Evolutionary conservation across 306 rosid genomes (phyloP).

Genomic region (apple (Malus domestica)): ASM211411v1 NC_041793.1:3120501-3121000

Average conservation of each 20-base stretch:
- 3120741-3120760: conserved; percentile 88
- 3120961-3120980: conserved; percentile 36
- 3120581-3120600: conserved; percentile 82
- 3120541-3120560: not conserved
- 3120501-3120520: not conserved
- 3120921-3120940: conserved; percentile 42
- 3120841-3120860: conserved; percentile 58
- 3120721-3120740: conserved; percentile 71
- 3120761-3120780: conserved; percentile 92
- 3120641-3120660: conserved; percentile 91
- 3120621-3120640: conserved; percentile 95
- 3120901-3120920: conserved; percentile 18
- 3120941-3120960: conserved; percentile 45
- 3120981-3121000: conserved; percentile 55
- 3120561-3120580: conserved; percentile 45
- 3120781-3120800: conserved; percentile 76
- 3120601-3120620: conserved; percentile 95
- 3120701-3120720: conserved; percentile 65
- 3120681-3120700: conserved; percentile 46
- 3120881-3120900: conserved; percentile 18
- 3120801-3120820: conserved; percentile 63
- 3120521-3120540: not conserved
- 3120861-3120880: conserved; percentile 42
- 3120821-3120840: conserved; percentile 98
- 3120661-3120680: conserved; percentile 71